Conservation (phyloP, 2,329 filamentous ascomycete species). For the Zymoseptoria tritici region DNA sequence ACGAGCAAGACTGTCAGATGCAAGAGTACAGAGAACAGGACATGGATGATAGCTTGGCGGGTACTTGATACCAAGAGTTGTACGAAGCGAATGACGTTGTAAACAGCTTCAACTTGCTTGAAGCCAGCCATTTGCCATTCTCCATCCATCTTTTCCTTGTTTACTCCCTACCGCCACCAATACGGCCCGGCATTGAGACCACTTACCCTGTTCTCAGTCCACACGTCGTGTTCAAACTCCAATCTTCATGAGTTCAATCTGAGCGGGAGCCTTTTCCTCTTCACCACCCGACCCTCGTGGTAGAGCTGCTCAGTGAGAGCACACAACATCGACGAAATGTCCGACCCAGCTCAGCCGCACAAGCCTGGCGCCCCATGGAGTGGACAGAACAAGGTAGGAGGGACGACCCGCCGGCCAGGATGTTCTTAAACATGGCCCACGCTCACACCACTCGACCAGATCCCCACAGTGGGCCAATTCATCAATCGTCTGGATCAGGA, state of each 20-base stretch:
- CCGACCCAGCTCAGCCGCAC: slow-evolving; percentile 9
- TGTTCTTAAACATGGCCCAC: not conserved
- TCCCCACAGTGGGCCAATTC: slow-evolving; percentile 83
- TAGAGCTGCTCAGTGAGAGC: not conserved
- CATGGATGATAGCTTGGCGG: not conserved
- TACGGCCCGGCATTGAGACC: not conserved
- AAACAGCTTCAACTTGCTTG: too few relatives aligned
- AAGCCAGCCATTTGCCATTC: too few relatives aligned
- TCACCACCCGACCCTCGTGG: not conserved
- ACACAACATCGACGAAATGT: slow-evolving; percentile 6
- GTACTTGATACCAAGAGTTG: not conserved
- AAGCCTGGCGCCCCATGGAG: slow-evolving; percentile 63
- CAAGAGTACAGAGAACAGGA: not conserved
- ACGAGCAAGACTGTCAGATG: not conserved
- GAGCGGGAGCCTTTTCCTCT: not conserved
- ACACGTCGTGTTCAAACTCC: not conserved
- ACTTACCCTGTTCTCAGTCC: not conserved
- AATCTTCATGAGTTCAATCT: not conserved
- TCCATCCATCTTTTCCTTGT: not conserved
- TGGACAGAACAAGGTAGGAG: slow-evolving; percentile 55
- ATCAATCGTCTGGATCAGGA: slow-evolving; percentile 67
- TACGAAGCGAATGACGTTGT: not conserved
- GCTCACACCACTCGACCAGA: slow-evolving; percentile 20
- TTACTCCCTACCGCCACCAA: not conserved
- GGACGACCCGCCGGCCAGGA: not conserved